phyloP scores from a whole-genome alignment of 805 yeast genomes.

The Saitoella complicata region DNA sequence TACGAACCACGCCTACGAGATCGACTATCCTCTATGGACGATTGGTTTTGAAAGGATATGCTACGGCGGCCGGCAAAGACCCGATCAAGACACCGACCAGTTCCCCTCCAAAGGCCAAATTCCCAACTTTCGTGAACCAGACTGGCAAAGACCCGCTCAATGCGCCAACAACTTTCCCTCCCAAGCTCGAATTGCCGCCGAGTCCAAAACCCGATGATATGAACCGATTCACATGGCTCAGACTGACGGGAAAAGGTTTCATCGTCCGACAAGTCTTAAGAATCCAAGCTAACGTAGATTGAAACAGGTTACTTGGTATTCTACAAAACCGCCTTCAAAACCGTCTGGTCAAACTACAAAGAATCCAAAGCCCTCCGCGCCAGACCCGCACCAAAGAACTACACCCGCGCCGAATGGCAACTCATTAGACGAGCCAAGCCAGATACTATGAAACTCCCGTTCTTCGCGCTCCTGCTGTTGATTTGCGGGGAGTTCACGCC shows the following conservation, averaged over 20 bases:
- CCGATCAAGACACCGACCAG: neutral
- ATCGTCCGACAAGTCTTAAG: neutral
- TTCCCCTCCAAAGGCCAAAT: neutral
- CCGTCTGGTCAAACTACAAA: slow-evolving; percentile 30
- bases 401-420: slow-evolving; percentile 33
- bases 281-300: slow-evolving; percentile 8
- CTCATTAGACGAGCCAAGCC: slow-evolving; percentile 32
- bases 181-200: neutral
- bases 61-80: neutral
- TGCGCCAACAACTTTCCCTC: neutral
- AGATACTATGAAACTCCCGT: slow-evolving; percentile 39
- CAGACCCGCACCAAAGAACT: slow-evolving; percentile 22
- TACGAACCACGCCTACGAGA: neutral
- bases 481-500: slow-evolving; percentile 44
- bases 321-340: slow-evolving; percentile 32
- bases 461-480: slow-evolving; percentile 39
- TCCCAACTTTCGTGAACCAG: neutral
- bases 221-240: neutral
- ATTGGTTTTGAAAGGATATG: neutral
- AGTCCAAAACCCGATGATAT: neutral
- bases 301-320: slow-evolving; percentile 19
- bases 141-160: neutral
- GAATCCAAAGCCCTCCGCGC: slow-evolving; percentile 9
- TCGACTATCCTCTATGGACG: neutral
- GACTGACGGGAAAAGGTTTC: too few relatives aligned